These are phyloP conservation scores for Entophlyctis luteolus DNA, from an alignment of 192 early-diverging fungal species.

Conservation along the genomic window DNA sequence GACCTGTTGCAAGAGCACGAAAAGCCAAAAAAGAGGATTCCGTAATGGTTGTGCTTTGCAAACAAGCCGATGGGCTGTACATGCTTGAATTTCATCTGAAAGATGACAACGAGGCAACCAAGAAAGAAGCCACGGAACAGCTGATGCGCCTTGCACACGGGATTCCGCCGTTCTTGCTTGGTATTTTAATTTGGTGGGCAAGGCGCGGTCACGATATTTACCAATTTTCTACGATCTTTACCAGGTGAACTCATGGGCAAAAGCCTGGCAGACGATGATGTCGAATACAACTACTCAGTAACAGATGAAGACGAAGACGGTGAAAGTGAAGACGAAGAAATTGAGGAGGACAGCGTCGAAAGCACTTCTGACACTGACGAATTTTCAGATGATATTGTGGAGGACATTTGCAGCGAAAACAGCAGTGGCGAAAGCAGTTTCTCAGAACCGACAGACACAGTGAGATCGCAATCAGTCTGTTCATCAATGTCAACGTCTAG, in stretches of 20 bases:
- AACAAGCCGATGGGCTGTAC: constrained; percentile 54
- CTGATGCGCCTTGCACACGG: constrained; percentile 6
- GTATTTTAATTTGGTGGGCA: not conserved
- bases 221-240: too few relatives aligned
- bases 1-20: constrained; percentile 41
- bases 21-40: constrained; percentile 40
- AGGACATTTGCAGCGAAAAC: too few relatives aligned
- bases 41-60: constrained; percentile 51
- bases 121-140: constrained; percentile 14
- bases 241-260: not conserved
- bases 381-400: too few relatives aligned
- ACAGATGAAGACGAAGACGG: constrained; percentile 10
- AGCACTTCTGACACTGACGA: not conserved
- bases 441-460: not conserved
- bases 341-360: not conserved
- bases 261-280: constrained; percentile 16
- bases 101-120: constrained; percentile 1
- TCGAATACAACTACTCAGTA: not conserved
- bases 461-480: constrained; percentile 21
- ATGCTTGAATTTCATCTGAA: constrained; percentile 54
- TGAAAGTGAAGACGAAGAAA: constrained; percentile 4
- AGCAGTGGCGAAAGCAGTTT: not conserved
- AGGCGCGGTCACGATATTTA: too few relatives aligned
- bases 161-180: constrained; percentile 10
- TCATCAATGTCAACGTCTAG: constrained; percentile 26